Evolutionary conservation across 768 basidiomycete genomes (phyloP).

Genomic region (Boletellus sp.): DNA sequence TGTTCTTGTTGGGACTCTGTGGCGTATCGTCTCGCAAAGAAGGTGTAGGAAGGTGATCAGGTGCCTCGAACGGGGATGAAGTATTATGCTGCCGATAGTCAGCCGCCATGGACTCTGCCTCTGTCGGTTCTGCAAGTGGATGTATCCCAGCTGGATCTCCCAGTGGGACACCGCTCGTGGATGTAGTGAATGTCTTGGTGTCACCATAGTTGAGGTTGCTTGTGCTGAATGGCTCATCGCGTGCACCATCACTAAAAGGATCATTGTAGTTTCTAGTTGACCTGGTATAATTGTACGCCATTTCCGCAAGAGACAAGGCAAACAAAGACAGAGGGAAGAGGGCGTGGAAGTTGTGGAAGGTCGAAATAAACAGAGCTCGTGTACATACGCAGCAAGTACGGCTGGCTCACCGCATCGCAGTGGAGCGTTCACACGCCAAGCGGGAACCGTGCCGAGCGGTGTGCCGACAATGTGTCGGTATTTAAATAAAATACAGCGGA

Average conservation of each 20-base stretch:
- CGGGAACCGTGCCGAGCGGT: too few relatives aligned
- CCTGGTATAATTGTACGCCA: conserved; percentile 21
- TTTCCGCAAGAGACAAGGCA: conserved; percentile 23
- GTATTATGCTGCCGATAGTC: conserved; percentile 23
- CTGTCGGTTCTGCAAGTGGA: conserved; percentile 12
- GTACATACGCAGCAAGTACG: conserved; percentile 1
- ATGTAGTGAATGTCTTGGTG: conserved; percentile 17
- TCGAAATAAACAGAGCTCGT: background rate
- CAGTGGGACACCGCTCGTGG: conserved; percentile 19
- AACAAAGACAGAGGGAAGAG: conserved; percentile 1
- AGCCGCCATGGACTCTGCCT: conserved; percentile 24
- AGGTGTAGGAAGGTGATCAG: conserved; percentile 16
- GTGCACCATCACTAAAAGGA: conserved; percentile 25
- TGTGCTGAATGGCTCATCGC: conserved; percentile 20
- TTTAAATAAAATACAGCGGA: too few relatives aligned
- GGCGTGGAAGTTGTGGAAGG: background rate
- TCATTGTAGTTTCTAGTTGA: conserved; percentile 17
- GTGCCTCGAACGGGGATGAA: conserved; percentile 15
- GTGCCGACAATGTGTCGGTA: too few relatives aligned
- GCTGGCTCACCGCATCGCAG: background rate
- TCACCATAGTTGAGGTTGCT: conserved; percentile 15
- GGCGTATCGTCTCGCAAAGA: conserved; percentile 7
- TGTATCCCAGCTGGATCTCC: conserved; percentile 7
- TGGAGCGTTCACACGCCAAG: conserved; percentile 21
- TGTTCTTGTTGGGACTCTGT: conserved; percentile 3